Evolutionary conservation across 2,329 filamentous ascomycete species (phyloP).

Genomic region (Ophiostoma novo-ulmi): DNA sequence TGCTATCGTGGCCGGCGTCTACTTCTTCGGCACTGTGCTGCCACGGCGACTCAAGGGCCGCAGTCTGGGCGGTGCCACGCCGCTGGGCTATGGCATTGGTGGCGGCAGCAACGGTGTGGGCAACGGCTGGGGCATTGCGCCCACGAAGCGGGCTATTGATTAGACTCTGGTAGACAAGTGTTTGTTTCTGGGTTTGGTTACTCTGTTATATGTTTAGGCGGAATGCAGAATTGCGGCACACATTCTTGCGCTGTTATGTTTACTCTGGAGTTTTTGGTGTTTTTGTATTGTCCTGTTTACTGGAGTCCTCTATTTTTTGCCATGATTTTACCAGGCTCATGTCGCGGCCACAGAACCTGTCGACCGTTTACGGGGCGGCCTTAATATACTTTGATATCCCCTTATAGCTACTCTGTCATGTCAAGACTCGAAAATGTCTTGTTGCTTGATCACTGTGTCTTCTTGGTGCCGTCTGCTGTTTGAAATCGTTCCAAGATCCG

Average conservation of each 20-base stretch:
- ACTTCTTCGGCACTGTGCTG: slow-evolving; percentile 57
- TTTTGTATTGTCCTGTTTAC: not conserved
- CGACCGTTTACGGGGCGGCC: not conserved
- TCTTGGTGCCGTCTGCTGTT: slow-evolving; percentile 38
- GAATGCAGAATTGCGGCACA: not conserved
- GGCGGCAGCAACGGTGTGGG: slow-evolving; percentile 45
- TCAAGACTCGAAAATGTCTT: not conserved
- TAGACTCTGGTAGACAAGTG: not conserved
- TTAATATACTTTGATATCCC: slow-evolving; percentile 11
- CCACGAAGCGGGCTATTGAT: slow-evolving; percentile 43
- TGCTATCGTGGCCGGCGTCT: slow-evolving; percentile 49
- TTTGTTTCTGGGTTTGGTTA: slow-evolving; percentile 14
- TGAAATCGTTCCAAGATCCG: slow-evolving; percentile 43
- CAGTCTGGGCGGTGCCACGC: slow-evolving; percentile 52
- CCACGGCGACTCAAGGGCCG: slow-evolving; percentile 49
- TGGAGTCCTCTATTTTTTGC: not conserved
- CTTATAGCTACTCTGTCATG: not conserved
- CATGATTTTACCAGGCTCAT: not conserved
- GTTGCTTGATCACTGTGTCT: slow-evolving; percentile 29
- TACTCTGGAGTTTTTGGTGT: not conserved
- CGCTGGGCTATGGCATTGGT: slow-evolving; percentile 46
- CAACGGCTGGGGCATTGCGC: slow-evolving; percentile 54
- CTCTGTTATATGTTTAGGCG: not conserved
- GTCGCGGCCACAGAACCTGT: slow-evolving; percentile 5
- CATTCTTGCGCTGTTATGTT: not conserved